Conservation (phyloP, 2,329 filamentous ascomycete species). For the Sphaerulina populicola region DNA sequence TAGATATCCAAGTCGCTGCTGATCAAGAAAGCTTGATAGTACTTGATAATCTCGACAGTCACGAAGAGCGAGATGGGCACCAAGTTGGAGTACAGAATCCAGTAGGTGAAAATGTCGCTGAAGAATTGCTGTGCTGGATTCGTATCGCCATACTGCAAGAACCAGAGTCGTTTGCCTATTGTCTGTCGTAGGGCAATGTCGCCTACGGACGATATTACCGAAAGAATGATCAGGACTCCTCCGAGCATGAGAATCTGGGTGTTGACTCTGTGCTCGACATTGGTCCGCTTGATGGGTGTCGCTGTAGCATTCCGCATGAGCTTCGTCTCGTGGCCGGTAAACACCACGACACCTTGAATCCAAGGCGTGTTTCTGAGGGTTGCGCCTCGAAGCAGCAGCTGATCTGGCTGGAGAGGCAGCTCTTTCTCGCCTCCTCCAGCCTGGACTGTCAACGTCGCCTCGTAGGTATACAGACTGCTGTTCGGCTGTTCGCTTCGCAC, state of each 20-base stretch:
- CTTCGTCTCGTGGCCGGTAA: slow-evolving; percentile 96
- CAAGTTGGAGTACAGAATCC: slow-evolving; percentile 92
- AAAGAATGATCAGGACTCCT: slow-evolving; percentile 71
- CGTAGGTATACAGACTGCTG: slow-evolving; percentile 96
- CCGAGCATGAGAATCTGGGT: slow-evolving; percentile 85
- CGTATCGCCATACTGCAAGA: slow-evolving; percentile 60
- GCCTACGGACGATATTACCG: slow-evolving; percentile 82
- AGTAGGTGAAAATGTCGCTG: slow-evolving; percentile 93
- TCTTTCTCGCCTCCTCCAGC: slow-evolving; percentile 89
- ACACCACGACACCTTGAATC: slow-evolving; percentile 93
- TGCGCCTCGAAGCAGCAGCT: slow-evolving; percentile 83
- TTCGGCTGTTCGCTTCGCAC: slow-evolving; percentile 95
- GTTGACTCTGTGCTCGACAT: slow-evolving; percentile 90
- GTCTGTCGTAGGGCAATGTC: slow-evolving; percentile 72
- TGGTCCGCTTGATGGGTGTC: slow-evolving; percentile 93
- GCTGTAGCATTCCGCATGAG: slow-evolving; percentile 97
- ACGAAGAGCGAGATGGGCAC: slow-evolving; percentile 98
- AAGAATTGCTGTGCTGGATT: slow-evolving; percentile 73
- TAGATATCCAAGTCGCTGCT: slow-evolving; percentile 98
- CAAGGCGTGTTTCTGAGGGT: slow-evolving; percentile 93
- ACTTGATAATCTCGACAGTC: slow-evolving; percentile 95
- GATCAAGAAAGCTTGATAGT: slow-evolving; percentile 94
- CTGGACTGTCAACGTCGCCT: slow-evolving; percentile 87
- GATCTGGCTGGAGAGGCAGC: slow-evolving; percentile 78
- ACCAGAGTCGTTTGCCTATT: slow-evolving; percentile 55